Conservation (phyloP, 495 filamentous ascomycete species). For the Xylaria acuta region DNA sequence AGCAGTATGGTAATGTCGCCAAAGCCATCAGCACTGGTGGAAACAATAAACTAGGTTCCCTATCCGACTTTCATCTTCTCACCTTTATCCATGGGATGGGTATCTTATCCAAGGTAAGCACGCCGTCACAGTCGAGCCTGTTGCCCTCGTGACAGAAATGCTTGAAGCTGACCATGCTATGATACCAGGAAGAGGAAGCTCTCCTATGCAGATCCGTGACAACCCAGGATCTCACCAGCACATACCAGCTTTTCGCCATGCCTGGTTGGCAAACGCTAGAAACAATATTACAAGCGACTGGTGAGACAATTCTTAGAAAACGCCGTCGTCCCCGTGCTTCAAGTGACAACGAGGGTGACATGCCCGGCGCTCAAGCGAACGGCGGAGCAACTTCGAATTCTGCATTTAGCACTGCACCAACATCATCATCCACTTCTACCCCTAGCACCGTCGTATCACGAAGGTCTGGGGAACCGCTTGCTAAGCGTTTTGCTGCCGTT, state of each 20-base stretch:
- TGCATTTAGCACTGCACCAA: conserved; percentile 21
- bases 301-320: conserved; percentile 83
- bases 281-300: conserved; percentile 90
- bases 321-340: conserved; percentile 62
- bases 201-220: conserved; percentile 85
- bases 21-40: conserved; percentile 48
- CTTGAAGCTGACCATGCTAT: neutral
- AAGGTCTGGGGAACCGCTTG: conserved; percentile 71
- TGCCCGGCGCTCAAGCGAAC: conserved; percentile 35
- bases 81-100: conserved; percentile 82
- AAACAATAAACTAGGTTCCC: conserved; percentile 52
- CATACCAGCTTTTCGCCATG: conserved; percentile 79
- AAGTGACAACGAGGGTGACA: conserved; percentile 41
- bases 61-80: conserved; percentile 94
- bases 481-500: conserved; percentile 99
- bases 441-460: conserved; percentile 39
- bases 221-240: conserved; percentile 75
- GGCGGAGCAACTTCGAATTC: conserved; percentile 31
- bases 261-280: conserved; percentile 92
- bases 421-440: conserved; percentile 32
- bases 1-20: conserved; percentile 61
- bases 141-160: neutral
- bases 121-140: neutral
- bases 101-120: conserved; percentile 76
- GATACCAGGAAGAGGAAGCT: conserved; percentile 80